Evolutionary conservation across 306 rosid species (phyloP).

Genomic region (Dalbergia cultrata): DNA sequence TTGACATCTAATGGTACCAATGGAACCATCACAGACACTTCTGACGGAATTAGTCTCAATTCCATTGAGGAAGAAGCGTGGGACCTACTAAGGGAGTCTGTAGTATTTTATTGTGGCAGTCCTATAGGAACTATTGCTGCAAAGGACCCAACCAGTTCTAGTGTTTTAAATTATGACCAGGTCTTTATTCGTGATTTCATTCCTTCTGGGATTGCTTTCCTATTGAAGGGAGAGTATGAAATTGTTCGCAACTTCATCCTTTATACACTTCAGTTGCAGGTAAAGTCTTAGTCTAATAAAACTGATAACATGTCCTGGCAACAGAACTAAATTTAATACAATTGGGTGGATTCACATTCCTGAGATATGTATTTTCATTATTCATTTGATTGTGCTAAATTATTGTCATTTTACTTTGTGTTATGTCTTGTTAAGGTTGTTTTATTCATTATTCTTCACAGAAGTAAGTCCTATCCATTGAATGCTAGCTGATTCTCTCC

Average conservation of each 20-base stretch:
- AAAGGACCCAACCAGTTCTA: conserved; percentile 74
- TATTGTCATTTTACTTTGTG: conserved; percentile 20
- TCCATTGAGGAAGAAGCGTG: conserved; percentile 86
- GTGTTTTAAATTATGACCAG: conserved; percentile 82
- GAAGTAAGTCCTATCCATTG: conserved; percentile 4
- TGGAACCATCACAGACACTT: conserved; percentile 57
- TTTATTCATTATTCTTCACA: conserved; percentile 30
- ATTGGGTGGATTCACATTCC: conserved; percentile 4
- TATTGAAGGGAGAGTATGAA: conserved; percentile 86
- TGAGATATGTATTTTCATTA: conserved; percentile 23
- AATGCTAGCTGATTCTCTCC: conserved; percentile 3
- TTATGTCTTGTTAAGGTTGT: conserved; percentile 13
- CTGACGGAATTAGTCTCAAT: conserved; percentile 46
- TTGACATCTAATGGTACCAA: conserved; percentile 55
- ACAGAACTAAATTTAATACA: conserved; percentile 10
- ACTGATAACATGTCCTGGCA: conserved; percentile 13
- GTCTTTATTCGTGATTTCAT: conserved; percentile 91
- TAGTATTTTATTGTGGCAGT: conserved; percentile 77
- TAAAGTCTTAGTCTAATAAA: conserved; percentile 44
- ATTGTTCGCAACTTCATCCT: conserved; percentile 90
- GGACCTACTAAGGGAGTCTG: conserved; percentile 78
- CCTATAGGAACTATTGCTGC: conserved; percentile 94
- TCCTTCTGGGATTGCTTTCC: conserved; percentile 92
- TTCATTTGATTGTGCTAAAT: conserved; percentile 26
- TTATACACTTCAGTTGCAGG: conserved; percentile 92